Conservation (phyloP, 2,329 filamentous ascomycete species). For the Boeremia exigua region DNA sequence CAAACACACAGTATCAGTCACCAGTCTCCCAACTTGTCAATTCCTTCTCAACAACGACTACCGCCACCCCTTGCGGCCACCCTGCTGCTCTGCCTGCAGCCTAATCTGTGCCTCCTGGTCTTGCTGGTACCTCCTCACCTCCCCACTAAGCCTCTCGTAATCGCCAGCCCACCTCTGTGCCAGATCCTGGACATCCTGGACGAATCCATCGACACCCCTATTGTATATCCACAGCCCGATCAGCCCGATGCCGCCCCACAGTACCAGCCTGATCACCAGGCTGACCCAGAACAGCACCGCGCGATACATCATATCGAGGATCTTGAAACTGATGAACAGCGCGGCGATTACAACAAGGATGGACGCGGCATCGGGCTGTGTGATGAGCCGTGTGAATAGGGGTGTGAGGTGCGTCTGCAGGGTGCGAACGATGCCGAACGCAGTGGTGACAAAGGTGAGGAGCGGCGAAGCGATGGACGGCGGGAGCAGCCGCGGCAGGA, state of each 20-base stretch:
- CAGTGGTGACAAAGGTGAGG: constrained; percentile 36
- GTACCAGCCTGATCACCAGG: constrained; percentile 66
- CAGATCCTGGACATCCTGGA: constrained; percentile 60
- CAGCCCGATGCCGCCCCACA: constrained; percentile 67
- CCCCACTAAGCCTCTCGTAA: constrained; percentile 44
- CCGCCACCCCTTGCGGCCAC: constrained; percentile 10
- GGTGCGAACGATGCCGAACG: constrained; percentile 36
- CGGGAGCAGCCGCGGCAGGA: constrained; percentile 42
- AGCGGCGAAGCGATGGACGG: constrained; percentile 40
- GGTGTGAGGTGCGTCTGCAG: constrained; percentile 39
- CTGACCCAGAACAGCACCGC: constrained; percentile 78
- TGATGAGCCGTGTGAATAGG: constrained; percentile 34
- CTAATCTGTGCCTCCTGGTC: constrained; percentile 36
- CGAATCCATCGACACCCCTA: constrained; percentile 69
- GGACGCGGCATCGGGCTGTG: constrained; percentile 55
- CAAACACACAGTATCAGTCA: neutral
- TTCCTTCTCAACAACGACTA: neutral
- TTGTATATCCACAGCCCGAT: constrained; percentile 63
- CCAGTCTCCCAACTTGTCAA: neutral
- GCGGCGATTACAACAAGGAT: constrained; percentile 64
- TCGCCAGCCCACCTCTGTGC: constrained; percentile 47
- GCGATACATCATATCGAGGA: constrained; percentile 73
- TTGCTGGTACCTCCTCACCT: constrained; percentile 35
- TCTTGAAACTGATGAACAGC: constrained; percentile 67
- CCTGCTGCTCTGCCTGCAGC: constrained; percentile 28